phyloP scores from a whole-genome alignment of 225 moss, liverwort and hornwort genomes.

The Bryum argenteum region DNA sequence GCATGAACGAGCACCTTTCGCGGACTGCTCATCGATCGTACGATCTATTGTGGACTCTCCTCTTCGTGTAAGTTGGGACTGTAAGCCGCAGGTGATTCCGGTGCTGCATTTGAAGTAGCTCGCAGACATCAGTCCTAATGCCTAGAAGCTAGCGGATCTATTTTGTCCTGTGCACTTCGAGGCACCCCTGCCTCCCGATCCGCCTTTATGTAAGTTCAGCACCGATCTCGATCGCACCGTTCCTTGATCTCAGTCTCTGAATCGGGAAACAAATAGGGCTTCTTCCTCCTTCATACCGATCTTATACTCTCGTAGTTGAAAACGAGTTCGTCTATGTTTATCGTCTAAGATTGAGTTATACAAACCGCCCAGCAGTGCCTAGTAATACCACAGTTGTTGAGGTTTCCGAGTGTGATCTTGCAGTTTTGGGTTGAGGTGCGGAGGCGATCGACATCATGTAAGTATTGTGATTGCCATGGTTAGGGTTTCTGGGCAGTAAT shows the following conservation, averaged over 20 bases:
- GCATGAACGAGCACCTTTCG: too few species aligned
- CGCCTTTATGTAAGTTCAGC: conserved; percentile 3
- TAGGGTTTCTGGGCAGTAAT: conserved; percentile 5
- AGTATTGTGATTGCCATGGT: not conserved
- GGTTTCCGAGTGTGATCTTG: not conserved
- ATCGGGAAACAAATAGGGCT: not conserved
- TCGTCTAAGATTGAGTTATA: too few species aligned
- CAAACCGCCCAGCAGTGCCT: not conserved
- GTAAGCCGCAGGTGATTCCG: not conserved
- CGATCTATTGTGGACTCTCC: not conserved
- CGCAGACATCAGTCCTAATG: not conserved
- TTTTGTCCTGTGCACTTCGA: not conserved
- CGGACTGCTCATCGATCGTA: too few species aligned
- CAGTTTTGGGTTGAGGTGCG: not conserved
- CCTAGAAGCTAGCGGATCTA: not conserved
- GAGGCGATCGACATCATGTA: conserved; percentile 9
- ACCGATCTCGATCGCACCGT: not conserved
- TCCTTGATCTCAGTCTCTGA: not conserved
- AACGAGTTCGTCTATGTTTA: too few species aligned
- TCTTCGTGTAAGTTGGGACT: too few species aligned
- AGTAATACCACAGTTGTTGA: not conserved
- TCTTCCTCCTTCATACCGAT: not conserved
- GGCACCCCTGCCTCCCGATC: too few species aligned
- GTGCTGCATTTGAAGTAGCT: not conserved
- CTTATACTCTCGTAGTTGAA: too few species aligned